Evolutionary conservation across 2,329 filamentous ascomycete genomes (phyloP).

Genomic region (Fonsecaea nubica): DNA sequence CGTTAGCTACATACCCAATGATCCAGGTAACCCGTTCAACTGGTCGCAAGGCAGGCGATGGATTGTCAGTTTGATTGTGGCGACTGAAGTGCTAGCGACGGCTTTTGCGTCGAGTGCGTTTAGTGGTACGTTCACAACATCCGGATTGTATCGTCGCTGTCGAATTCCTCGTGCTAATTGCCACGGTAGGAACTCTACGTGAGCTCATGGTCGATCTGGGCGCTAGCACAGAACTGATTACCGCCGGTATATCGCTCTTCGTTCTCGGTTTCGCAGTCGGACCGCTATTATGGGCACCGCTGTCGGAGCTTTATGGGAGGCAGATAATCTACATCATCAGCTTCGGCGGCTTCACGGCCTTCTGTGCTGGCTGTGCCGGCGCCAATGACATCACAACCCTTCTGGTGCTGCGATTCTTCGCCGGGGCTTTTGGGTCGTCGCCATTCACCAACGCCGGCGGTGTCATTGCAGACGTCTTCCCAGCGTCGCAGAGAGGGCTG

Average conservation of each 20-base stretch:
- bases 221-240: conserved; percentile 56
- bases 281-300: conserved; percentile 69
- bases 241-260: conserved; percentile 69
- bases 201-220: conserved; percentile 60
- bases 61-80: conserved; percentile 67
- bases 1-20: conserved; percentile 71
- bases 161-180: background rate
- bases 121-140: conserved; percentile 41
- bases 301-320: conserved; percentile 68
- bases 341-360: conserved; percentile 64
- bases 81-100: conserved; percentile 71
- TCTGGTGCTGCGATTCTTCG: conserved; percentile 71
- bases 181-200: conserved; percentile 40
- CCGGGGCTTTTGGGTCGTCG: conserved; percentile 66
- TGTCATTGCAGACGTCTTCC: conserved; percentile 66
- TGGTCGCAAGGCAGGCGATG: conserved; percentile 68
- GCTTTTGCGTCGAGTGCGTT: conserved; percentile 74
- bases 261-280: conserved; percentile 67
- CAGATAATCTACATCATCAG: conserved; percentile 66
- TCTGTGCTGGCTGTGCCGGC: conserved; percentile 66
- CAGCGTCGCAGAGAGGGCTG: conserved; percentile 59
- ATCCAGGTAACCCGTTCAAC: conserved; percentile 70
- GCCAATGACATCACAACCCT: conserved; percentile 65
- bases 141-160: background rate
- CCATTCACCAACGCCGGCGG: conserved; percentile 68